phyloP scores from a whole-genome alignment of 2,329 filamentous ascomycete genomes.

The Allantophomopsis cytisporea region DNA sequence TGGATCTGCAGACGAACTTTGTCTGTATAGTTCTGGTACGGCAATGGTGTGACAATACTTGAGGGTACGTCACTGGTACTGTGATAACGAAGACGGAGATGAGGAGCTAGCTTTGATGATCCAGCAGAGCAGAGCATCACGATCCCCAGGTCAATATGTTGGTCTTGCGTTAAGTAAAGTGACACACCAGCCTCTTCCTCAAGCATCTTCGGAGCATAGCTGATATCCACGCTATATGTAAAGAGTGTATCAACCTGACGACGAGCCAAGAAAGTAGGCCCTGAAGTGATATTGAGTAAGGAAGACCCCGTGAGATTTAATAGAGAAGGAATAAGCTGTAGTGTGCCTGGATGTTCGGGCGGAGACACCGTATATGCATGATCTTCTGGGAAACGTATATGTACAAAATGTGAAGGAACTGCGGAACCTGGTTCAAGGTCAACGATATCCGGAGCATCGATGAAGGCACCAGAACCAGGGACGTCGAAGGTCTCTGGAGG shows the following conservation, averaged over 20 bases:
- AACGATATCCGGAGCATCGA: constrained; percentile 23
- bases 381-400: constrained; percentile 37
- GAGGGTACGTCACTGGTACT: too few relatives aligned
- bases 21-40: too few relatives aligned
- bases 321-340: constrained; percentile 31
- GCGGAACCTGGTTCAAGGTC: constrained; percentile 28
- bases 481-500: constrained; percentile 20
- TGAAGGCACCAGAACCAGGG: constrained; percentile 26
- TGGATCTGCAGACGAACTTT: too few relatives aligned
- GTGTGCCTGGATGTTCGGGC: constrained; percentile 23
- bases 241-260: constrained; percentile 42
- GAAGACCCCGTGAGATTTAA: constrained; percentile 40
- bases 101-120: constrained; percentile 9
- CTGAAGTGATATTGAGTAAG: constrained; percentile 28
- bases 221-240: constrained; percentile 30
- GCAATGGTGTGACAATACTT: too few relatives aligned
- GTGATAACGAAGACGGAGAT: too few relatives aligned
- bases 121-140: constrained; percentile 9
- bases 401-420: constrained; percentile 38
- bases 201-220: constrained; percentile 22
- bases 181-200: constrained; percentile 38
- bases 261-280: constrained; percentile 37
- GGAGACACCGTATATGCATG: constrained; percentile 31
- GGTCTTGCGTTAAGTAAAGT: constrained; percentile 36
- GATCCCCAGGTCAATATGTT: constrained; percentile 33